These are phyloP conservation scores for Aquilaria malaccensis DNA, from an alignment of 345 rosid genomes.

Conservation along the genomic window DNA sequence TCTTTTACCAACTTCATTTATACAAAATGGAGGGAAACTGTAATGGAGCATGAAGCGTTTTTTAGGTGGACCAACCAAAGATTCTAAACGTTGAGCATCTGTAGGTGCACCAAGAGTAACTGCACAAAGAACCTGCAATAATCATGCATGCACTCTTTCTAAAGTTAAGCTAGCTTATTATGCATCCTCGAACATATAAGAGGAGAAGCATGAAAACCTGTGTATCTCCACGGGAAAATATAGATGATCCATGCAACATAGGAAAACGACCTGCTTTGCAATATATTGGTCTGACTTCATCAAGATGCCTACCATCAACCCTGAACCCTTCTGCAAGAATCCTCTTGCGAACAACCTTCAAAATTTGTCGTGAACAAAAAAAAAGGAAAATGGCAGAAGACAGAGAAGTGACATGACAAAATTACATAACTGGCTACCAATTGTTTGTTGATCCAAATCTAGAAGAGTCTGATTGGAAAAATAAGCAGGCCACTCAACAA, in stretches of 20 bases:
- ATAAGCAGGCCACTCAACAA: too few relatives aligned
- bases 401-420: constrained; percentile 7
- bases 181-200: not conserved
- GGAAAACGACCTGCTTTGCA: constrained; percentile 75
- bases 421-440: not conserved
- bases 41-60: constrained; percentile 99
- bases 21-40: constrained; percentile 91
- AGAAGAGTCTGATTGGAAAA: too few relatives aligned
- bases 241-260: constrained; percentile 75
- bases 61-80: constrained; percentile 82
- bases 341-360: constrained; percentile 82
- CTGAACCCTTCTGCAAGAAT: constrained; percentile 77
- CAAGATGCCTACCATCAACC: constrained; percentile 84
- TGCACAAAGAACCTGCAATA: constrained; percentile 74
- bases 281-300: constrained; percentile 77
- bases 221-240: constrained; percentile 95
- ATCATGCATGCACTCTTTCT: constrained; percentile 1
- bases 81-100: constrained; percentile 82
- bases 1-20: constrained; percentile 89
- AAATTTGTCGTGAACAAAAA: constrained; percentile 12
- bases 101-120: constrained; percentile 93
- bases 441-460: too few relatives aligned
- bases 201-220: constrained; percentile 42
- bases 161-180: not conserved
- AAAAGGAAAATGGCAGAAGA: constrained; percentile 4